phyloP scores from a whole-genome alignment of 768 basidiomycete species.

The Mycena galopus region DNA sequence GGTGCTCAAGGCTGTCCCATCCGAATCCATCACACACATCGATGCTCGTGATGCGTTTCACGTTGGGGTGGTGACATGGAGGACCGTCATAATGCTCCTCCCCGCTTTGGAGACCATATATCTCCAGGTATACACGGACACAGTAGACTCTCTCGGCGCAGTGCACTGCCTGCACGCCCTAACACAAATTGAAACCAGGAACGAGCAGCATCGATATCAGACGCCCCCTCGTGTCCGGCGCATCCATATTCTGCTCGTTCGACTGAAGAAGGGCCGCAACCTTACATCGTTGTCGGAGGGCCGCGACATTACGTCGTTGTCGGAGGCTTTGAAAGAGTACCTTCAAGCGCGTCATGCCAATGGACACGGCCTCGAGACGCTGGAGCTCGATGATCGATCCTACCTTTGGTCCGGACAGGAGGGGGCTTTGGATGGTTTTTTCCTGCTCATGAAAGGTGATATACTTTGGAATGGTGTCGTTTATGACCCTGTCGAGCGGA shows the following conservation, averaged over 20 bases:
- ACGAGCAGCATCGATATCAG: background rate
- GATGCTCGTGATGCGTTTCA: background rate
- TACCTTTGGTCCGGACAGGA: background rate
- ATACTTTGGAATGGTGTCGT: background rate
- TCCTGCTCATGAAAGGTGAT: background rate
- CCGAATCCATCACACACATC: conserved; percentile 12
- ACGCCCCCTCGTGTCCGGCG: background rate
- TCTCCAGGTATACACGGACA: background rate
- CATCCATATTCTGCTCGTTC: background rate
- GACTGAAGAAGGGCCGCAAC: background rate
- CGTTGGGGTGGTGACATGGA: background rate
- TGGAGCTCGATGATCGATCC: background rate
- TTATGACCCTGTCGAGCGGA: background rate
- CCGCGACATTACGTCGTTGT: background rate
- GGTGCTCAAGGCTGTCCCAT: conserved; percentile 15
- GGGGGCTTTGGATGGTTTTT: background rate
- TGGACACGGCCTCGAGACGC: background rate
- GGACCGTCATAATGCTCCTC: conserved; percentile 2
- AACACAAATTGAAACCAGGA: background rate
- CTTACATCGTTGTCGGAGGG: background rate
- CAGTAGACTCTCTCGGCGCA: background rate
- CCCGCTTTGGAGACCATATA: conserved; percentile 15
- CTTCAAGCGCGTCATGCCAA: background rate
- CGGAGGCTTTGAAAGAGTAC: background rate
- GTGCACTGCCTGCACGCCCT: no score